These are phyloP conservation scores for Phytophthora cactorum DNA, from an alignment of 352 stramenopile genomes.

Conservation along the genomic window DNA sequence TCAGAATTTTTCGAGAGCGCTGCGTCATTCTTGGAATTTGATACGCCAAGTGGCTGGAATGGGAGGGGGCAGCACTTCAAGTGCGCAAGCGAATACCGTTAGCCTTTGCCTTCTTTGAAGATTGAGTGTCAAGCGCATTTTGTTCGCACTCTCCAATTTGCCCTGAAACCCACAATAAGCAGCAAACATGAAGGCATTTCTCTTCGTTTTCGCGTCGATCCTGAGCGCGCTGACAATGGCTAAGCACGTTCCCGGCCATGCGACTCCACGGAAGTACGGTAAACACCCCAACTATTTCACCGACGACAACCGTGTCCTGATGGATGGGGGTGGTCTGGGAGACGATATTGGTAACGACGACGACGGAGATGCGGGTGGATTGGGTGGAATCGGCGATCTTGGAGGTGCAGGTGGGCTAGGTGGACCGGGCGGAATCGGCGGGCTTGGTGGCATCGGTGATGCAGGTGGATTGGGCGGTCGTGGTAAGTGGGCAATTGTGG, in stretches of 20 bases:
- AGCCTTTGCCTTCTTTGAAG: background rate
- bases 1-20: background rate
- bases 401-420: constrained; percentile 9
- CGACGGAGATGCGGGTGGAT: constrained; percentile 1
- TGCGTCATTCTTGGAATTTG: constrained; percentile 19
- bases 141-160: constrained; percentile 23
- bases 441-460: constrained; percentile 1
- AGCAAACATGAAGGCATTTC: constrained; percentile 29
- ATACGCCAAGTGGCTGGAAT: background rate
- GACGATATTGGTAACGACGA: constrained; percentile 5
- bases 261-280: constrained; percentile 1
- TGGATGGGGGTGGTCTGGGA: background rate
- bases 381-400: constrained; percentile 15
- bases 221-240: constrained; percentile 21
- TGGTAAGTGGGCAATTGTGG: constrained; percentile 8
- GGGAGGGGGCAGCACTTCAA: constrained; percentile 21
- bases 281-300: constrained; percentile 2
- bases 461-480: constrained; percentile 12
- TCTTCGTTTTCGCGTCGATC: constrained; percentile 14
- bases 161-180: background rate
- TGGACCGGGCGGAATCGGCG: constrained; percentile 1
- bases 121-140: background rate
- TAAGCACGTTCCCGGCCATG: constrained; percentile 9
- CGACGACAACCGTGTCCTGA: constrained; percentile 15
- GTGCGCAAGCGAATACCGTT: constrained; percentile 7